Evolutionary conservation across 2,329 filamentous ascomycete species (phyloP), one percentile per base, ranked within the genome.

Genomic region (Apiospora koreana): DNA sequence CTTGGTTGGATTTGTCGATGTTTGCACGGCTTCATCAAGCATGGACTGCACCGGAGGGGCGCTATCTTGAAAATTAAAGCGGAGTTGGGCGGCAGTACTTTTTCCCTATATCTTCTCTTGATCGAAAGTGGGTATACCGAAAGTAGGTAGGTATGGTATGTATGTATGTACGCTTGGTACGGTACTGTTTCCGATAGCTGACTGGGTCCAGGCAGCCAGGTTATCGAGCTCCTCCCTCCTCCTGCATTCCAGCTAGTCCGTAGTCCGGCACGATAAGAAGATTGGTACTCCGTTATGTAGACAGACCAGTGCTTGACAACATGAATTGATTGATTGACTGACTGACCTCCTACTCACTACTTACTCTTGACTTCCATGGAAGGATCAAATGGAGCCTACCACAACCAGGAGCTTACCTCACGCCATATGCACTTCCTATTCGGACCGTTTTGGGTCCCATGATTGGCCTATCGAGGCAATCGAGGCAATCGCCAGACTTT

Each of bases 11-110:
- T 38, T 38, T 38, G 31, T 35, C 54, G 35, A 3, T 67, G 42
- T 14, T 18, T 25, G 41, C 65, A 35, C 12, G 3, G 45, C 42
- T n/a, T 31, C 28, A 54, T 31, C 45, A 68, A 54, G 66, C 31
- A 41, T 38, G 43, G 64, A 25, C 16, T 23, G 23, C 23, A 38
- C 28, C 35, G 66, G 45, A 38, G 28, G 43, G 45, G 46, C 28
- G 43, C 66, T 38, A 50, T 31, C 43, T 21, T 50, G 45, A 68
- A 68, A 68, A 68, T 48, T 68, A 38, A 48, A 48, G 66, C 66
- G 66, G 66, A 68, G 43, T 54, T 25, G 6, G 66, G 21, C 66
- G 66, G 66, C 66, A 68, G n/a, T n/a, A n/a, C n/a, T n/a, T n/a
- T n/a, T n/a, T n/a, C n/a, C n/a, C n/a, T n/a, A n/a, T n/a, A n/a